Conservation (phyloP, 306 rosid species). For the Rosa lucieae region DNA sequence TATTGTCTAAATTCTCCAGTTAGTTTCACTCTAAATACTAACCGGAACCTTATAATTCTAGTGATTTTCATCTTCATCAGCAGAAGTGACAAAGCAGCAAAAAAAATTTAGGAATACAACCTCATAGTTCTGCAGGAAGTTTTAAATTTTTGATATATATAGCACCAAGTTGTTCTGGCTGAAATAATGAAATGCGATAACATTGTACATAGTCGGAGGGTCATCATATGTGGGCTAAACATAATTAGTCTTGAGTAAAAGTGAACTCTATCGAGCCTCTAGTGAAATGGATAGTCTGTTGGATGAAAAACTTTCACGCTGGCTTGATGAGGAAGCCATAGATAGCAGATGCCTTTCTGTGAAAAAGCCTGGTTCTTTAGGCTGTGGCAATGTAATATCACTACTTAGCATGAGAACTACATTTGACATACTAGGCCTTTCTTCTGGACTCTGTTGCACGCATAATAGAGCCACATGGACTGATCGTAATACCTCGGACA, state of each 20-base stretch:
- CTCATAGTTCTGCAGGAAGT: too few relatives aligned
- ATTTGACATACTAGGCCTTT: conserved; percentile 52
- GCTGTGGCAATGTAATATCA: conserved; percentile 33
- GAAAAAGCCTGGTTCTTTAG: conserved; percentile 26
- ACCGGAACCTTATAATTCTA: too few relatives aligned
- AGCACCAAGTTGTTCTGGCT: not conserved
- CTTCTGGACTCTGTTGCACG: conserved; percentile 42
- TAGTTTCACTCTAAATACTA: too few relatives aligned
- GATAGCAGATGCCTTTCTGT: conserved; percentile 2
- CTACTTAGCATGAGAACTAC: conserved; percentile 48
- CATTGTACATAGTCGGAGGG: not conserved
- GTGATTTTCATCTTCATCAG: too few relatives aligned
- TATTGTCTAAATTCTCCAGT: too few relatives aligned
- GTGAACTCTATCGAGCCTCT: conserved; percentile 20
- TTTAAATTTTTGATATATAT: not conserved
- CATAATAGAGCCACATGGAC: conserved; percentile 52
- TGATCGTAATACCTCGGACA: conserved; percentile 28
- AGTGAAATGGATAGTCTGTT: conserved; percentile 21
- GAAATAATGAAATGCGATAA: not conserved
- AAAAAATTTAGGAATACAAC: too few relatives aligned
- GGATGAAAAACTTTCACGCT: conserved; percentile 4
- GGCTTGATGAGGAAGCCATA: conserved; percentile 3
- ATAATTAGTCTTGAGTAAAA: not conserved
- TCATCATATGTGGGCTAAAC: not conserved
- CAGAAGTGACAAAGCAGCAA: too few relatives aligned